Evolutionary conservation across 1,284 basidiomycete species (phyloP).

Genomic region (Volvariella surrecta): DNA sequence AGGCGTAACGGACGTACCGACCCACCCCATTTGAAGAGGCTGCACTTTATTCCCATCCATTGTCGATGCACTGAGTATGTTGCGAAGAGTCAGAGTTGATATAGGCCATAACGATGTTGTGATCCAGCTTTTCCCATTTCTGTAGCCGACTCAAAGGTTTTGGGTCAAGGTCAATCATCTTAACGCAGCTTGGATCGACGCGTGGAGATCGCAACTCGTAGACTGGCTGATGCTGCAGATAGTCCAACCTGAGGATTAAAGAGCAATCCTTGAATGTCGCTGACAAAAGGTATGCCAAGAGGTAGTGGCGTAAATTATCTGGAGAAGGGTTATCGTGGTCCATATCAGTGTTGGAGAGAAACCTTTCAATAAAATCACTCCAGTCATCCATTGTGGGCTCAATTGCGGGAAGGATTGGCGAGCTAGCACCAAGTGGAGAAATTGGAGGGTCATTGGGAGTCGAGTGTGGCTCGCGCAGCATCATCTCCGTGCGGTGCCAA

Average conservation of each 20-base stretch:
- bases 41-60: too few relatives aligned
- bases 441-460: constrained; percentile 5
- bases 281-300: constrained; percentile 75
- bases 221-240: constrained; percentile 12
- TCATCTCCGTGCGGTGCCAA: constrained; percentile 19
- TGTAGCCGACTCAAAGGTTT: constrained; percentile 64
- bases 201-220: too few relatives aligned
- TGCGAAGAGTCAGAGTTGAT: constrained; percentile 15
- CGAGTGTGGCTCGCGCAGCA: constrained; percentile 1
- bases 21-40: too few relatives aligned
- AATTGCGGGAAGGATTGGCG: constrained; percentile 17
- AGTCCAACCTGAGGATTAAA: constrained; percentile 56
- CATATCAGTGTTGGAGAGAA: constrained; percentile 25
- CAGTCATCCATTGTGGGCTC: constrained; percentile 54
- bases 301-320: constrained; percentile 44
- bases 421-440: constrained; percentile 22
- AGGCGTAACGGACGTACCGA: too few relatives aligned
- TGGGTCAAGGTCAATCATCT: constrained; percentile 79
- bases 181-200: constrained; percentile 8
- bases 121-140: constrained; percentile 72
- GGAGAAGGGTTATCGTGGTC: constrained; percentile 30
- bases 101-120: constrained; percentile 53
- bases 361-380: constrained; percentile 46
- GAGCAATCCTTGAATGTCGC: constrained; percentile 98
- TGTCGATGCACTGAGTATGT: too few relatives aligned